These are phyloP conservation scores for Arabidopsis thaliana DNA, from an alignment of 345 rosid genomes.

Conservation along the genomic window TAIR10.1 NC_003075.7:15084001-15084500, in stretches of 20 bases:
- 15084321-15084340: background rate
- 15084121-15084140: conserved; percentile 43
- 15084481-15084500: conserved; percentile 86
- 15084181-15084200: background rate
- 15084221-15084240: background rate
- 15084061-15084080: conserved; percentile 33
- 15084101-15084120: conserved; percentile 7
- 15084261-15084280: background rate
- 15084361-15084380: background rate
- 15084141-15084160: conserved; percentile 30
- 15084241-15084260: conserved; percentile 15
- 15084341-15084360: background rate
- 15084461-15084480: conserved; percentile 60
- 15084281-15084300: background rate
- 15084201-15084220: background rate
- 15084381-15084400: background rate
- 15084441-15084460: conserved; percentile 37
- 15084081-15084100: conserved; percentile 30
- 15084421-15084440: conserved; percentile 34
- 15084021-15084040: background rate
- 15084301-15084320: background rate
- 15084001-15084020: background rate
- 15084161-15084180: background rate
- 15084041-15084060: background rate
- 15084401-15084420: background rate